A percentile compares a stretch with the other conserved stretches of the same genome.
Evolutionary conservation across 2,329 filamentous ascomycete genomes (phyloP).

Genomic region (Fusarium robinianum): DNA sequence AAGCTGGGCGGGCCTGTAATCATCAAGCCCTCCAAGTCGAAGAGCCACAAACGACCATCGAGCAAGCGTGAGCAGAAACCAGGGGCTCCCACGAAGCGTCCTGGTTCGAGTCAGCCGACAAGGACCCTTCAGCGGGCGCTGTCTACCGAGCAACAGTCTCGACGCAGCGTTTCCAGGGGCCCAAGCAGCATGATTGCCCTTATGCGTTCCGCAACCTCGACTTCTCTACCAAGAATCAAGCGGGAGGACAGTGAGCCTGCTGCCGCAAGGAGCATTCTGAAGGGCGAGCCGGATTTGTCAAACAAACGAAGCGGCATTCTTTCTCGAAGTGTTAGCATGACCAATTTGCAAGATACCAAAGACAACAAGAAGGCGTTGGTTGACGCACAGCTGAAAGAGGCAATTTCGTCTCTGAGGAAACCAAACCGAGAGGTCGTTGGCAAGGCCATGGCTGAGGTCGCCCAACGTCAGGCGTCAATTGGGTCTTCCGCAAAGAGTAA

Average conservation of each 20-base stretch:
- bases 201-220: constrained; percentile 69
- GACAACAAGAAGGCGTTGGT: constrained; percentile 68
- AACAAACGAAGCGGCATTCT: constrained; percentile 49
- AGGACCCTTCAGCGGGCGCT: constrained; percentile 65
- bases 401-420: constrained; percentile 73
- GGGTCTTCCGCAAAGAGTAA: constrained; percentile 55
- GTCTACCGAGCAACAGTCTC: constrained; percentile 61
- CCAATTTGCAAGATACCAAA: constrained; percentile 59
- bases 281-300: constrained; percentile 42
- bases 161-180: constrained; percentile 59
- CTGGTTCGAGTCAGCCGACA: constrained; percentile 46
- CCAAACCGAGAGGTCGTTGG: constrained; percentile 74
- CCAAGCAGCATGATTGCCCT: constrained; percentile 65
- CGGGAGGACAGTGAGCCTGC: constrained; percentile 67
- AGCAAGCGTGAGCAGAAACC: constrained; percentile 54
- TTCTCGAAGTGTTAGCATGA: constrained; percentile 52
- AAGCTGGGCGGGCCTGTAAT: constrained; percentile 76
- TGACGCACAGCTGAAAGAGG: constrained; percentile 72
- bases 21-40: constrained; percentile 58
- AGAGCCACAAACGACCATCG: constrained; percentile 49
- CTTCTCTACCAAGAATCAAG: constrained; percentile 65
- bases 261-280: constrained; percentile 55
- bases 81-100: constrained; percentile 56
- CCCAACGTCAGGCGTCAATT: constrained; percentile 61
- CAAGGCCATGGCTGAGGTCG: constrained; percentile 68